Conservation (phyloP, 495 filamentous ascomycete species). For the Tuber indicum region DNA sequence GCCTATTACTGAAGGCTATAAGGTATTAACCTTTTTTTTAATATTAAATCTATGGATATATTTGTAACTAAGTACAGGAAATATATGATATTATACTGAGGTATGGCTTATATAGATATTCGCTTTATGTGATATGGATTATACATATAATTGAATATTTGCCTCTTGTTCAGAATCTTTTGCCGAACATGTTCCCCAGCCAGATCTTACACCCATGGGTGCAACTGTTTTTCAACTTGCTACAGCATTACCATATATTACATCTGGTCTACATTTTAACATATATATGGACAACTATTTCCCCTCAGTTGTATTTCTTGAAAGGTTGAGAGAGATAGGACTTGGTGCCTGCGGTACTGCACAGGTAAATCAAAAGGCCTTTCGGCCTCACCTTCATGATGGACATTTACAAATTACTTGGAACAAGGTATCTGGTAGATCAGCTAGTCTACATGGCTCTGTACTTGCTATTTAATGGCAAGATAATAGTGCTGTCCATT, state of each 20-base stretch:
- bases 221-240: slow-evolving; percentile 9
- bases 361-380: neutral
- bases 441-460: neutral
- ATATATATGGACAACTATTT: slow-evolving; percentile 19
- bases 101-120: too few relatives aligned
- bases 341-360: slow-evolving; percentile 9
- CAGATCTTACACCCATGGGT: slow-evolving; percentile 10
- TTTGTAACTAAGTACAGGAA: too few relatives aligned
- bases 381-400: slow-evolving; percentile 8
- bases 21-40: too few relatives aligned
- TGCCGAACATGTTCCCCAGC: neutral
- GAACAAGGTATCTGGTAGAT: slow-evolving; percentile 13
- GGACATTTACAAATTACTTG: slow-evolving; percentile 11
- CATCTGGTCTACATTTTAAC: slow-evolving; percentile 2
- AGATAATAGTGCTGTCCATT: slow-evolving; percentile 20
- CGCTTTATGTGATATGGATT: neutral
- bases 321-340: neutral
- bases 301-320: slow-evolving; percentile 3
- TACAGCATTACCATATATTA: slow-evolving; percentile 4
- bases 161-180: slow-evolving; percentile 3
- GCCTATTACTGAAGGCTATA: slow-evolving; percentile 19
- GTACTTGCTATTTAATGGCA: slow-evolving; percentile 16
- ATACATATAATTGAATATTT: neutral
- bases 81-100: too few relatives aligned
- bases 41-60: too few relatives aligned